Conservation (phyloP, 2,329 filamentous ascomycete species). For the Cordyceps fumosorosea region DNA sequence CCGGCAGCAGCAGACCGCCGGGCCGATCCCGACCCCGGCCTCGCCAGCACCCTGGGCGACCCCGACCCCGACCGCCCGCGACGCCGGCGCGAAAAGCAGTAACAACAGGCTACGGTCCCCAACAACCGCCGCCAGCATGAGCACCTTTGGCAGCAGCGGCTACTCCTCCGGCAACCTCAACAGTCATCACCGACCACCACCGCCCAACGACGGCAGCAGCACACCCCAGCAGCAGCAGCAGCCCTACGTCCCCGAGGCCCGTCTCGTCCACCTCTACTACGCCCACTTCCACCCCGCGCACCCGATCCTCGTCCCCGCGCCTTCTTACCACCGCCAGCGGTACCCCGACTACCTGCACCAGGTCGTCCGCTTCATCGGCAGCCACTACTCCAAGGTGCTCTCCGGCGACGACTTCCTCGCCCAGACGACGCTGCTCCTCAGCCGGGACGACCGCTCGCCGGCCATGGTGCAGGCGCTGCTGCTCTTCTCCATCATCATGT, state of each 20-base stretch:
- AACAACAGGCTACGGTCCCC: not conserved
- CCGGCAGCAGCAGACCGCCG: not conserved
- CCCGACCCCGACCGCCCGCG: not conserved
- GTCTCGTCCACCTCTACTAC: not conserved
- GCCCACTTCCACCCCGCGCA: not conserved
- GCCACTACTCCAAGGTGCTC: not conserved
- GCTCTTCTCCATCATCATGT: not conserved
- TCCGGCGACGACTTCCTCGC: not conserved
- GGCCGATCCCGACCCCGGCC: not conserved
- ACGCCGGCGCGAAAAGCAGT: not conserved
- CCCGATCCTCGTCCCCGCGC: not conserved
- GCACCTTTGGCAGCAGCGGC: not conserved
- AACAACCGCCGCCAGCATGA: not conserved
- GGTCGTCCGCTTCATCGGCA: not conserved
- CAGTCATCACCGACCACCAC: not conserved
- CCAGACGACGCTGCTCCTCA: not conserved
- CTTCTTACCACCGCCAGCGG: not conserved
- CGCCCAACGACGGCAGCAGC: not conserved
- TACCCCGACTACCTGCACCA: not conserved
- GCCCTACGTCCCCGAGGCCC: not conserved
- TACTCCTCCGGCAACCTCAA: not conserved
- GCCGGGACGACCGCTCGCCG: not conserved
- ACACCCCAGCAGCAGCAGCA: no score
- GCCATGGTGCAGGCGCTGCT: slow-evolving; percentile 3
- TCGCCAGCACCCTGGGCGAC: not conserved